Evolutionary conservation across 2,329 filamentous ascomycete species (phyloP).

Genomic region (Lizonia empirigonia): DNA sequence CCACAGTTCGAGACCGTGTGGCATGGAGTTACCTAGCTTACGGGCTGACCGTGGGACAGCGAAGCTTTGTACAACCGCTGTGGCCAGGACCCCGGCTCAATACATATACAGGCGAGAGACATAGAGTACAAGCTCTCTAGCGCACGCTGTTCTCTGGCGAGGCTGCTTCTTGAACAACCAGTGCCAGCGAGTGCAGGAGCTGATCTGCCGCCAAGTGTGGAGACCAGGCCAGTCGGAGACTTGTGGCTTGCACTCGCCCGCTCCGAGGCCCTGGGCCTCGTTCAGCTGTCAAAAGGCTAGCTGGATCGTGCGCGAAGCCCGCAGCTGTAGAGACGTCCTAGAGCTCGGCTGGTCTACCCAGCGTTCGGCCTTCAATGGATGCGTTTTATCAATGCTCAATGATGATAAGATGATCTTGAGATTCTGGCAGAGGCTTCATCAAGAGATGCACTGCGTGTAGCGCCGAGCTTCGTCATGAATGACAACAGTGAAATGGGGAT

Average conservation of each 20-base stretch:
- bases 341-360: conserved; percentile 5
- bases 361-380: conserved; percentile 6
- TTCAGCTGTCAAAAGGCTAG: conserved; percentile 24
- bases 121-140: conserved; percentile 29
- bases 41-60: conserved; percentile 29
- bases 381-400: conserved; percentile 5
- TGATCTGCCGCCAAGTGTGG: conserved; percentile 21
- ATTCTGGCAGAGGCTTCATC: not conserved
- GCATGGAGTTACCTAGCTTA: conserved; percentile 32
- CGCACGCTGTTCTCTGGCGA: conserved; percentile 29
- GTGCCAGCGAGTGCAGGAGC: conserved; percentile 22
- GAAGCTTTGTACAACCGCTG: conserved; percentile 28
- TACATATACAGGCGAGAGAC: conserved; percentile 25
- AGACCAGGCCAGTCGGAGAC: conserved; percentile 10
- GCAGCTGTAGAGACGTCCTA: conserved; percentile 5
- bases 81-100: conserved; percentile 29
- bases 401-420: conserved; percentile 2
- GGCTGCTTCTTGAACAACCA: conserved; percentile 28
- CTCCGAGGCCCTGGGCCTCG: conserved; percentile 23
- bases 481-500: not conserved
- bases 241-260: conserved; percentile 33
- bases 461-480: conserved; percentile 9
- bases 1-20: conserved; percentile 18
- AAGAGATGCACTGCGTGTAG: not conserved
- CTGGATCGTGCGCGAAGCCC: conserved; percentile 12